A percentile compares a stretch with the other conserved stretches of the same genome.
These are phyloP conservation scores for Rhododendron ferrugineum DNA, from an alignment of 148 eudicot genomes.

Conservation along the genomic window DNA sequence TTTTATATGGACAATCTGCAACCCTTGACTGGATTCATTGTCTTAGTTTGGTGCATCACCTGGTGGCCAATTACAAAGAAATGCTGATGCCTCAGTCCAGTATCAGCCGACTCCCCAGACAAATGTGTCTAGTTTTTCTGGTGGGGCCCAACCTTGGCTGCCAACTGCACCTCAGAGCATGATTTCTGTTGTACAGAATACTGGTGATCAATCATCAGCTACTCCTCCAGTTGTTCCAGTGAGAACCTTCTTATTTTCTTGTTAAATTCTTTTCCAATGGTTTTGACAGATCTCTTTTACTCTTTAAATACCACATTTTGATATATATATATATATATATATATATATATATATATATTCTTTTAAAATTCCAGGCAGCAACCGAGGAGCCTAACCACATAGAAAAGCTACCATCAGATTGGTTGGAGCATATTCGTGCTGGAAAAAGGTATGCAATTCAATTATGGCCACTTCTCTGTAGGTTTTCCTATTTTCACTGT, in stretches of 20 bases:
- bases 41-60: constrained; percentile 32
- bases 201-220: constrained; percentile 34
- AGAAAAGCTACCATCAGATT: constrained; percentile 47
- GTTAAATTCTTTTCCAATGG: background rate
- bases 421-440: constrained; percentile 75
- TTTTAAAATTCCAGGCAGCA: constrained; percentile 35
- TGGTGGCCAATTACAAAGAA: constrained; percentile 42
- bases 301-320: background rate
- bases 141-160: constrained; percentile 38
- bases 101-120: constrained; percentile 47
- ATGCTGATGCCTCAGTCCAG: constrained; percentile 39
- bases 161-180: constrained; percentile 38
- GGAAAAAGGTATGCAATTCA: constrained; percentile 59
- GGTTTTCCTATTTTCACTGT: background rate
- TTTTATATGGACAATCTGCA: constrained; percentile 9
- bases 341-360: background rate
- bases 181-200: constrained; percentile 33
- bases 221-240: constrained; percentile 25
- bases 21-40: background rate
- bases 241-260: constrained; percentile 10
- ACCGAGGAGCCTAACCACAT: constrained; percentile 31
- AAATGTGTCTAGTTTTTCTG: constrained; percentile 39
- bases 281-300: background rate
- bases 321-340: no score
- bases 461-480: background rate